Evolutionary conservation across 805 yeast genomes (phyloP), one percentile per base, ranked within the genome.

Genomic region (Candida insectorum): DNA sequence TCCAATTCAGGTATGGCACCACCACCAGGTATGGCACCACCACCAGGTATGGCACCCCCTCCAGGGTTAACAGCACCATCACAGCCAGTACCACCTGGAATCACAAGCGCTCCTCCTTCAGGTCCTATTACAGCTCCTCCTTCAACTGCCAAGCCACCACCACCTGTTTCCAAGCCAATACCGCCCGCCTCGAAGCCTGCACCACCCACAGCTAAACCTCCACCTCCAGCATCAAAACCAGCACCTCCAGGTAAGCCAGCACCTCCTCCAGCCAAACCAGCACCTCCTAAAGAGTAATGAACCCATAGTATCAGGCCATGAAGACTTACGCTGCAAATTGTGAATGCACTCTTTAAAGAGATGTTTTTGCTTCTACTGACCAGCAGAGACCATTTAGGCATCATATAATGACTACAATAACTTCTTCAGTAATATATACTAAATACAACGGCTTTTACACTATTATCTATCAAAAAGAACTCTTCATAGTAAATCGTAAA

Each of bases 71-170:
- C 13, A n/a, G 13, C 40, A 5, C 34, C 42, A 17, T 30, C 31
- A n/a, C 40, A 48, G 6, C 38, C 36, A 7, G 26, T 49, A 17
- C 33, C 41, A n/a, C 28, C 40, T 13, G 33, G 28, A n/a, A 31
- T n/a, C n/a, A 11, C 32, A 24, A 43, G 42, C 7, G 45, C 56
- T 19, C 49, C 60, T 10, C 57, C 60, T 11, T 51, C 59, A 15
- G 26, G 30, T 16, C 49, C 48, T 16, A 29, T 34, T 4, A 14
- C 39, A 16, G 50, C 54, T 2, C 45, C 50, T 12, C 33, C 47
- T 5, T 31, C 27, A 13, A 24, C 36, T 11, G 15, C 28, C 4
- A 16, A 31, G 15, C 45, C 51, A 10, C 44, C 51, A 21, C 39
- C 54, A 17, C 36, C 44, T 19, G 33, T 30, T n/a, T 26, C 34